phyloP scores from a whole-genome alignment of 768 basidiomycete genomes.

The Vishniacozyma victoriae region DNA sequence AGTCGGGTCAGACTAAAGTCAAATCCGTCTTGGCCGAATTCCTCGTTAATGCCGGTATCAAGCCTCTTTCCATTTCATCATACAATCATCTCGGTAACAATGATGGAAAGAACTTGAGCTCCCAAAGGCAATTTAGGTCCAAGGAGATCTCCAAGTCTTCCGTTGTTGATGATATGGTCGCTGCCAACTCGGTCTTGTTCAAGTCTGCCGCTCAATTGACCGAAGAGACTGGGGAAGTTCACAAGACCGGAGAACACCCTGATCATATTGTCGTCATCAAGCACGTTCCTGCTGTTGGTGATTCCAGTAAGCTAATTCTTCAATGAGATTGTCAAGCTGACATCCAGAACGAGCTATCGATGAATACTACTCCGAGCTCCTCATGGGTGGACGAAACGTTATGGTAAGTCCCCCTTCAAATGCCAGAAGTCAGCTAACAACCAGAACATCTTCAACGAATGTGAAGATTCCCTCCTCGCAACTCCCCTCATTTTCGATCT shows the following conservation, averaged over 20 bases:
- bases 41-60: constrained; percentile 97
- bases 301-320: constrained; percentile 56
- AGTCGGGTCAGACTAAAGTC: constrained; percentile 85
- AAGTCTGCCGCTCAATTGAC: constrained; percentile 62
- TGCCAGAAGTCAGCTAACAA: background rate
- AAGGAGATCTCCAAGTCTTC: constrained; percentile 98
- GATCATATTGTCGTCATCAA: constrained; percentile 97
- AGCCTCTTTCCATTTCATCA: constrained; percentile 90
- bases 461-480: constrained; percentile 94
- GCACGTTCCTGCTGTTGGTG: constrained; percentile 92
- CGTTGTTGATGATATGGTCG: constrained; percentile 95
- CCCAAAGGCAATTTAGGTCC: constrained; percentile 88
- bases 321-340: background rate
- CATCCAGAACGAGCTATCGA: constrained; percentile 66
- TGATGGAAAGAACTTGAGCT: constrained; percentile 85
- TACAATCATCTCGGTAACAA: constrained; percentile 99
- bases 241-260: constrained; percentile 84
- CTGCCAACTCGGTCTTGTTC: constrained; percentile 79
- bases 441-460: constrained; percentile 72
- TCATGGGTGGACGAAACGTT: constrained; percentile 92
- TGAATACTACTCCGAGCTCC: constrained; percentile 97
- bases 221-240: constrained; percentile 44
- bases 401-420: constrained; percentile 49
- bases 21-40: constrained; percentile 97
- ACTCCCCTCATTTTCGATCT: constrained; percentile 94